A percentile compares a stretch with the other conserved stretches of the same genome.
Evolutionary conservation across 257 asterid genomes (phyloP).

Genomic region (Nyctanthes arbortristis): DNA sequence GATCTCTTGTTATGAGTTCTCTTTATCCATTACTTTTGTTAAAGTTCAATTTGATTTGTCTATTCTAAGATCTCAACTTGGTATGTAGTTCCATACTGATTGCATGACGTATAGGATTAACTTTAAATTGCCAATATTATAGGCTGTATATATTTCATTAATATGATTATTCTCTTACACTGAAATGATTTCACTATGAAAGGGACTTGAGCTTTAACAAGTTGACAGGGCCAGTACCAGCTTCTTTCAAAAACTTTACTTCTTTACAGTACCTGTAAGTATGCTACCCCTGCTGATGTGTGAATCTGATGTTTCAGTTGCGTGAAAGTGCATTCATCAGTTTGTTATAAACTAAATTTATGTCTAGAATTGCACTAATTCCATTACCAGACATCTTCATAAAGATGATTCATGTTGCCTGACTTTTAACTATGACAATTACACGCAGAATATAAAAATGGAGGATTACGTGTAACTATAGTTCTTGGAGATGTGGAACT

Average conservation of each 20-base stretch:
- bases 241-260: slow-evolving; percentile 41
- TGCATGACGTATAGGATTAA: too few species aligned
- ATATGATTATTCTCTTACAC: neutral
- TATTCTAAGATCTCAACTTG: neutral
- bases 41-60: slow-evolving; percentile 1
- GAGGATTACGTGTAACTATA: neutral
- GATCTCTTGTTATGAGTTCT: neutral
- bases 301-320: neutral
- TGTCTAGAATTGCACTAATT: too few species aligned
- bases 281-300: slow-evolving; percentile 7
- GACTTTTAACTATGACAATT: neutral
- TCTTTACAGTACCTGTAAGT: slow-evolving; percentile 57
- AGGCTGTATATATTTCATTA: neutral
- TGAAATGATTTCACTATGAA: slow-evolving; percentile 6
- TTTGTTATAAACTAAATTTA: neutral
- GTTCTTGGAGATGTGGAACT: neutral
- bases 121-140: neutral
- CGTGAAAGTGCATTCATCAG: neutral
- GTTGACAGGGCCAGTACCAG: slow-evolving; percentile 59
- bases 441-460: neutral
- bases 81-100: too few species aligned
- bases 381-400: too few species aligned
- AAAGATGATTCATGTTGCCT: neutral
- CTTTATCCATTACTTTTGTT: neutral
- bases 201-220: slow-evolving; percentile 79